Conservation (phyloP, 2,329 filamentous ascomycete genomes). For the Blumeria hordei region DNA sequence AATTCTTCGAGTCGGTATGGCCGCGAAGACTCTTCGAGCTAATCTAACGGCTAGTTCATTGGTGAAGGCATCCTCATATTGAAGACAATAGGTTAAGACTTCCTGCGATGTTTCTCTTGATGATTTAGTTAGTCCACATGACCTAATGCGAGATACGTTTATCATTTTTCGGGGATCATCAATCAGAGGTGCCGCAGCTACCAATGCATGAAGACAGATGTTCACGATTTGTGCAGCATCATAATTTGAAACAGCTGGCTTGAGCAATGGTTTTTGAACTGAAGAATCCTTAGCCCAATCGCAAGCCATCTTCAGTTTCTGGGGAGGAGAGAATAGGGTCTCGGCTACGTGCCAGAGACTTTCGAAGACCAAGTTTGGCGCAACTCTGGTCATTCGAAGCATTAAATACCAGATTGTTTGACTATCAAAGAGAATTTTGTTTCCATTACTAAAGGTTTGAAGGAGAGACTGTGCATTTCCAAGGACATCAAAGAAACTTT, state of each 20-base stretch:
- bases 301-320: constrained; percentile 7
- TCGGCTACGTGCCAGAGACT: constrained; percentile 38
- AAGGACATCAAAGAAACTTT: constrained; percentile 38
- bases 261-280: neutral
- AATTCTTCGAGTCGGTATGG: constrained; percentile 19
- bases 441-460: constrained; percentile 28
- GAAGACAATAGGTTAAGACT: constrained; percentile 25
- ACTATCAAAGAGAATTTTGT: constrained; percentile 29
- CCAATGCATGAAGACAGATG: constrained; percentile 36
- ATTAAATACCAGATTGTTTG: constrained; percentile 39
- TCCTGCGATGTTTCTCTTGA: constrained; percentile 24
- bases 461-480: constrained; percentile 30
- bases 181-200: constrained; percentile 27
- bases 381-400: constrained; percentile 30
- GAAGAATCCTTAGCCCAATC: constrained; percentile 10
- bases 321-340: constrained; percentile 30
- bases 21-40: constrained; percentile 31
- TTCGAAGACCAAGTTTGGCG: constrained; percentile 34
- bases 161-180: constrained; percentile 18
- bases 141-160: constrained; percentile 35
- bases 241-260: constrained; percentile 7
- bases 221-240: constrained; percentile 17
- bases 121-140: constrained; percentile 18
- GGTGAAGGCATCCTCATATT: constrained; percentile 38
- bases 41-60: constrained; percentile 34